phyloP scores from a whole-genome alignment of 1,284 basidiomycete genomes.

The Serendipita sp. region DNA sequence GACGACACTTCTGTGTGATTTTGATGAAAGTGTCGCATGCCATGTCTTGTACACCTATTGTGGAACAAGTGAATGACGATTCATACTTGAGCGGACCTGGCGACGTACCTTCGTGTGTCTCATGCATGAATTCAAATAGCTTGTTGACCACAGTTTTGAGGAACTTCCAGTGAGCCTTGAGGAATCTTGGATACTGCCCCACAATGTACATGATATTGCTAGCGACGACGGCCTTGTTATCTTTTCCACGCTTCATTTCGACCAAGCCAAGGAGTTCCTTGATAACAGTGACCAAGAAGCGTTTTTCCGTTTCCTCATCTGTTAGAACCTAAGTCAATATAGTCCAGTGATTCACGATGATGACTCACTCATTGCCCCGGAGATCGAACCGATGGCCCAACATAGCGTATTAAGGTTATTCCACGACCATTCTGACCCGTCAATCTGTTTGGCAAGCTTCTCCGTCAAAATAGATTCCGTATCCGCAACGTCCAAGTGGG shows the following conservation, averaged over 20 bases:
- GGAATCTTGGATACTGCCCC: slow-evolving; percentile 97
- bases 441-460: slow-evolving; percentile 93
- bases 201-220: slow-evolving; percentile 99
- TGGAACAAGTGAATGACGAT: slow-evolving; percentile 7
- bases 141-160: slow-evolving; percentile 99
- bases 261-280: slow-evolving; percentile 94
- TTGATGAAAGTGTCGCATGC: slow-evolving; percentile 99
- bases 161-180: slow-evolving; percentile 99
- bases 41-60: slow-evolving; percentile 94
- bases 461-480: slow-evolving; percentile 96
- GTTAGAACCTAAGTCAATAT: slow-evolving; percentile 10
- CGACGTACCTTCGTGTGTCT: slow-evolving; percentile 83
- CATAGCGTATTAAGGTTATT: slow-evolving; percentile 98
- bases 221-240: slow-evolving; percentile 99
- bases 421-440: slow-evolving; percentile 98
- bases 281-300: slow-evolving; percentile 98
- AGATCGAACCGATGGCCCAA: slow-evolving; percentile 99
- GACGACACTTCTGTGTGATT: slow-evolving; percentile 95
- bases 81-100: slow-evolving; percentile 1
- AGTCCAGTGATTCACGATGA: not conserved
- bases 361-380: slow-evolving; percentile 91
- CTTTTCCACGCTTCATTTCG: slow-evolving; percentile 98
- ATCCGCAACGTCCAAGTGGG: slow-evolving; percentile 90
- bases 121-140: slow-evolving; percentile 99
- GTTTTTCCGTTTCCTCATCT: slow-evolving; percentile 98